A percentile compares a stretch with the other conserved stretches of the same genome.
Evolutionary conservation across 164 flowering plant species (phyloP).

Genomic region (Vitis rupestris): DNA sequence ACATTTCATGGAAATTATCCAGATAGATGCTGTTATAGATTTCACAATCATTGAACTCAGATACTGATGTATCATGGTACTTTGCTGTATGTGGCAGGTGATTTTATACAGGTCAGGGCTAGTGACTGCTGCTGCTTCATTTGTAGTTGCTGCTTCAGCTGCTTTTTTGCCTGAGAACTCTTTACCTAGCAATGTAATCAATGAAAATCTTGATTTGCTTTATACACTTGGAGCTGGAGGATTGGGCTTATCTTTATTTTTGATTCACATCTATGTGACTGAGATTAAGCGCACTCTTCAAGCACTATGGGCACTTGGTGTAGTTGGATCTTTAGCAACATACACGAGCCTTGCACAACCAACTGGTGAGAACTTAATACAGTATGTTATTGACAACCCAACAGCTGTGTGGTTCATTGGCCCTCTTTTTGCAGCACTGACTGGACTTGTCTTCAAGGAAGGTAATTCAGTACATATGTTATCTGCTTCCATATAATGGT

Average conservation of each 20-base stretch:
- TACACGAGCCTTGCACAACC: constrained; percentile 59
- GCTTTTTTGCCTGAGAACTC: constrained; percentile 55
- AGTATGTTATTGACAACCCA: constrained; percentile 66
- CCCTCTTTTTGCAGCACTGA: constrained; percentile 87
- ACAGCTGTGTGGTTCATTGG: constrained; percentile 88
- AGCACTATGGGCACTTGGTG: constrained; percentile 82
- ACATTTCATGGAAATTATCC: too few relatives aligned
- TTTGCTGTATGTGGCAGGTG: constrained; percentile 47
- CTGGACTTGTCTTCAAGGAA: constrained; percentile 98
- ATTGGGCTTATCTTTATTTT: constrained; percentile 69
- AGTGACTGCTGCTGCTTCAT: constrained; percentile 80
- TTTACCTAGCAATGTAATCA: constrained; percentile 30
- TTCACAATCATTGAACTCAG: neutral
- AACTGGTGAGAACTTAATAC: constrained; percentile 57
- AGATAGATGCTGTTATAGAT: too few relatives aligned
- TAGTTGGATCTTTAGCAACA: constrained; percentile 66
- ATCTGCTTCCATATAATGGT: too few relatives aligned
- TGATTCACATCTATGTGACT: constrained; percentile 94
- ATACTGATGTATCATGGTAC: neutral
- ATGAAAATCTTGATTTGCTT: constrained; percentile 46
- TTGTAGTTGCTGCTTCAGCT: constrained; percentile 66
- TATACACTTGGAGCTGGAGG: constrained; percentile 74
- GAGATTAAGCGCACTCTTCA: constrained; percentile 92
- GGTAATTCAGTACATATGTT: constrained; percentile 39
- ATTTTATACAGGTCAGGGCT: constrained; percentile 77